Conservation (phyloP, 805 yeast species). For the Lachancea dasiensis region DNA sequence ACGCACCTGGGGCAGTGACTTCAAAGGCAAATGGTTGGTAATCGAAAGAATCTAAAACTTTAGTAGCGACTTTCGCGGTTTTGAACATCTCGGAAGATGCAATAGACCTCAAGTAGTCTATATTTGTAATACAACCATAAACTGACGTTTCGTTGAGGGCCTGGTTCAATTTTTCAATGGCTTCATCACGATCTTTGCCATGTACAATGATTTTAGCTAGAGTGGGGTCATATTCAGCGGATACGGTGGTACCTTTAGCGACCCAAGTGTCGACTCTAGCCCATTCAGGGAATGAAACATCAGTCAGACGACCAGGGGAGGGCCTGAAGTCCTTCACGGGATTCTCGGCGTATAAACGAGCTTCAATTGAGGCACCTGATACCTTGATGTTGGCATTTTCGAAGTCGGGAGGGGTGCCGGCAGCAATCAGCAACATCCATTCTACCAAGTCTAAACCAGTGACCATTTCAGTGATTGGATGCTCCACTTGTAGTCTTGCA, state of each 20-base stretch:
- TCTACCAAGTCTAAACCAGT: slow-evolving; percentile 94
- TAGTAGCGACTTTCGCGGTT: slow-evolving; percentile 78
- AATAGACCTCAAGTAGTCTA: slow-evolving; percentile 82
- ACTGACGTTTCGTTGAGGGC: slow-evolving; percentile 85
- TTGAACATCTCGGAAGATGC: slow-evolving; percentile 81
- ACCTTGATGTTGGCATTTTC: slow-evolving; percentile 45
- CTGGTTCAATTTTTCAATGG: slow-evolving; percentile 64
- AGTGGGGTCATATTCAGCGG: slow-evolving; percentile 95
- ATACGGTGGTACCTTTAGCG: slow-evolving; percentile 73
- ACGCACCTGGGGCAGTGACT: slow-evolving; percentile 83
- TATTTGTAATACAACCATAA: slow-evolving; percentile 82
- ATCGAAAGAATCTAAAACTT: slow-evolving; percentile 73
- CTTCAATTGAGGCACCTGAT: slow-evolving; percentile 93
- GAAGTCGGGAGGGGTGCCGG: slow-evolving; percentile 81
- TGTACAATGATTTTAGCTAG: slow-evolving; percentile 94
- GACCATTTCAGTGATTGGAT: slow-evolving; percentile 92
- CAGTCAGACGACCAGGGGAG: slow-evolving; percentile 89
- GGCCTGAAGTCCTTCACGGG: slow-evolving; percentile 94
- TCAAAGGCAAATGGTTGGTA: slow-evolving; percentile 84
- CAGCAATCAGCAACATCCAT: slow-evolving; percentile 94
- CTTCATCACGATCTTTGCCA: slow-evolving; percentile 83
- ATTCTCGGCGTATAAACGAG: slow-evolving; percentile 92
- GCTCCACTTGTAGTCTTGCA: slow-evolving; percentile 96
- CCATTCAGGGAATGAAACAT: slow-evolving; percentile 79
- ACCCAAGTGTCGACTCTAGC: slow-evolving; percentile 97